Conservation (phyloP, 2,329 filamentous ascomycete species). For the Magnaporthiopsis poae region DNA sequence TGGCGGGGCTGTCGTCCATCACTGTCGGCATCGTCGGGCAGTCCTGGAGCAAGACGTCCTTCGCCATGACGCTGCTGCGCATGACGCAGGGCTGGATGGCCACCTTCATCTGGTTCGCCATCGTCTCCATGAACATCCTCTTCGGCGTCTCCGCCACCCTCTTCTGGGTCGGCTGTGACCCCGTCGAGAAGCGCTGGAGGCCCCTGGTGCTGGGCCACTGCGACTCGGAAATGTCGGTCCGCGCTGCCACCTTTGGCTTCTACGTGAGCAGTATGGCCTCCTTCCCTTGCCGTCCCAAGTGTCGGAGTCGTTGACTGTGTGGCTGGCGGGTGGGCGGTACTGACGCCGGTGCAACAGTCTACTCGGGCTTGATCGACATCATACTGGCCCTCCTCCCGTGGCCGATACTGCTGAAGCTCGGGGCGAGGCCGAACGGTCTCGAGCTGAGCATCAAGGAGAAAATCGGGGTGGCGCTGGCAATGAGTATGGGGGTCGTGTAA, state of each 20-base stretch:
- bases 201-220: conserved; percentile 9
- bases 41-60: conserved; percentile 30
- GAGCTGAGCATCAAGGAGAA: conserved; percentile 28
- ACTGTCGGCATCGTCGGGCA: conserved; percentile 23
- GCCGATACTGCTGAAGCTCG: conserved; percentile 20
- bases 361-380: conserved; percentile 26
- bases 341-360: conserved; percentile 10
- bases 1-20: conserved; percentile 17
- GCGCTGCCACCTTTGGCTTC: conserved; percentile 3
- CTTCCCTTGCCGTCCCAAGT: no score
- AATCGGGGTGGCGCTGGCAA: conserved; percentile 24
- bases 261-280: conserved; percentile 1
- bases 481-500: conserved; percentile 22
- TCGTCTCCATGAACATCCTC: conserved; percentile 20
- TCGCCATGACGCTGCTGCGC: conserved; percentile 25
- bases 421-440: conserved; percentile 16
- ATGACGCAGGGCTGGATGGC: conserved; percentile 20
- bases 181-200: conserved; percentile 14
- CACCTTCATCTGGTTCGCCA: conserved; percentile 22
- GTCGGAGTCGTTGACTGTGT: background rate
- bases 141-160: conserved; percentile 15
- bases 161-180: conserved; percentile 17
- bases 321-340: background rate
- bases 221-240: background rate
- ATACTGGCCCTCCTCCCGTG: conserved; percentile 28